These are phyloP conservation scores for Saccharomycopsis hybrid DNA, from an alignment of 1,139 yeast species.

Conservation along the genomic window DNA sequence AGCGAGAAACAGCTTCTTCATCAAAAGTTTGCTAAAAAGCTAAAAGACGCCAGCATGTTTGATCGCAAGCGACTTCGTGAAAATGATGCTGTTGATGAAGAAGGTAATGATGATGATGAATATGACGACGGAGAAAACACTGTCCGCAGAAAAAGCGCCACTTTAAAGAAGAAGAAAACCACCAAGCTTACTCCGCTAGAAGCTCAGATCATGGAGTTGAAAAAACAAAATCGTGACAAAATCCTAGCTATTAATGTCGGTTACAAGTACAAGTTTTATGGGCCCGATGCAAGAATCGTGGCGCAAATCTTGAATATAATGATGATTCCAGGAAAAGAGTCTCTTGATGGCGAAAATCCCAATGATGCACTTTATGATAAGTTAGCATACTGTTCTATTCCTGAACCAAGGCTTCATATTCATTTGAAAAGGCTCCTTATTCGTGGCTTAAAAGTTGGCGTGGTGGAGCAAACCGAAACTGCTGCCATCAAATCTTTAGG, in stretches of 20 bases:
- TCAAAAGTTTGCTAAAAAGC: slow-evolving; percentile 4
- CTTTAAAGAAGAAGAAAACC: neutral
- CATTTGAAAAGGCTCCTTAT: slow-evolving; percentile 64
- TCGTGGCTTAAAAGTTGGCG: slow-evolving; percentile 70
- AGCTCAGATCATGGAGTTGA: slow-evolving; percentile 63
- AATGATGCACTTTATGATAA: slow-evolving; percentile 42
- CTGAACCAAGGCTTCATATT: slow-evolving; percentile 64
- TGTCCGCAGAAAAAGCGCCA: neutral
- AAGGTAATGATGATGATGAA: neutral
- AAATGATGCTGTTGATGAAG: neutral
- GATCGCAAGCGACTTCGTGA: neutral
- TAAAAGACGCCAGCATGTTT: neutral
- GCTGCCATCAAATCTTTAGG: slow-evolving; percentile 58
- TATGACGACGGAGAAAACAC: neutral
- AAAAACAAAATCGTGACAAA: slow-evolving; percentile 53
- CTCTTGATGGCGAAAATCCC: slow-evolving; percentile 38
- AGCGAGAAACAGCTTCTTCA: slow-evolving; percentile 8
- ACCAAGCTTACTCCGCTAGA: slow-evolving; percentile 67
- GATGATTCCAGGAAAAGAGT: slow-evolving; percentile 59
- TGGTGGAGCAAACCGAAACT: slow-evolving; percentile 80
- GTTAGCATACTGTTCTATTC: slow-evolving; percentile 82
- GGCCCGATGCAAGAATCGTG: slow-evolving; percentile 72
- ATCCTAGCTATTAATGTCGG: slow-evolving; percentile 82
- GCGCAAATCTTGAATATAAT: slow-evolving; percentile 62
- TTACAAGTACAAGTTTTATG: slow-evolving; percentile 81